Base-by-base conservation (phyloP, 1,284 basidiomycete species). In the Heterobasidion occidentale region DNA sequence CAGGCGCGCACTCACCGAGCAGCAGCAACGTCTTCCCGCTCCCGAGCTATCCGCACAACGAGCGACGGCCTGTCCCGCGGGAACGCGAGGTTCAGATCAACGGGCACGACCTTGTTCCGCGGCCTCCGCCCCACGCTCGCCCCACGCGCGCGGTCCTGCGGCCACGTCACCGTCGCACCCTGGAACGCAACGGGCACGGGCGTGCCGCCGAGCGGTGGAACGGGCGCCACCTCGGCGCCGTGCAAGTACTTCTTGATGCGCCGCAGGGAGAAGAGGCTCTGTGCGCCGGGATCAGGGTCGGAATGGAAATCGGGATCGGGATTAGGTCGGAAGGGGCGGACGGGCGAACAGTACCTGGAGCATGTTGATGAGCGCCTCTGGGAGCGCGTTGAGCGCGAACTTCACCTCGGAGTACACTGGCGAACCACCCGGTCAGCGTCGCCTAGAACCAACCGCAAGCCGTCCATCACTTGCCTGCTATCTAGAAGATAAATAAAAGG, bases 191-290 rank as follows among this genome's bases (percentile, higher is more conserved):
- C 88, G 1, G 71, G 77, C 51, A 78, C 75, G 2, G 77, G 74
- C 59, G 83, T 79, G 34, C 77, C 70, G n/a, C 77, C 71, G 9
- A 88, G 70, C 8, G 83, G 80, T 14, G 77, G 76, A 7, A 87
- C 83, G 0, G 76, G 67, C 1, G 76, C 68, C 14, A 94, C 83
- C 70, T 94, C 92, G 1, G 79, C 79, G 7, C 81, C 79, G 51
- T 81, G 75, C 44, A 94, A 79, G 69, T 93, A 96, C 67, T 92
- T 94, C 68, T 96, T 92, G 60, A 97, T 95, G 52, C 94, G 90
- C 14, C 90, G 83, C 50, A 95, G 77, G 3, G 92, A 95, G 20
- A 96, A 91, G 55, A 92, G 79, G 55, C 84, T 80, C 79, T 92
- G n/a, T n/a, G n/a, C n/a, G n/a, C n/a, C n/a, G n/a, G n/a, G n/a